Conservation (phyloP, 1,284 basidiomycete genomes). For the Phenoliferia sp. region DNA sequence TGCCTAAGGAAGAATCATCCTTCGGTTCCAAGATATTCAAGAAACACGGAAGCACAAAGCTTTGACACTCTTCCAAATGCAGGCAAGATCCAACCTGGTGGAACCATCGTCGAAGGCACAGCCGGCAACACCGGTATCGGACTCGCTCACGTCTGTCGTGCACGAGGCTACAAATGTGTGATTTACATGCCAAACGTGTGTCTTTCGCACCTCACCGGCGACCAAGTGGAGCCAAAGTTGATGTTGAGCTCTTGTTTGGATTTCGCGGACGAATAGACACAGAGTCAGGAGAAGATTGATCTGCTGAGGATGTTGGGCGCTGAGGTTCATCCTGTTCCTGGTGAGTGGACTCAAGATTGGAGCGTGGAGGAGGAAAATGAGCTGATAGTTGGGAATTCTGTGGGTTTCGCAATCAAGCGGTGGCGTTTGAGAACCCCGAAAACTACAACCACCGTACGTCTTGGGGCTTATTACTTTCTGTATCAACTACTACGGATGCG, state of each 20-base stretch:
- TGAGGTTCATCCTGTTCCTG: slow-evolving; percentile 87
- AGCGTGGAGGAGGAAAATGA: background rate
- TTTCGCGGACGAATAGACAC: slow-evolving; percentile 25
- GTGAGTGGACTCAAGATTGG: slow-evolving; percentile 33
- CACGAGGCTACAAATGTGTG: slow-evolving; percentile 93
- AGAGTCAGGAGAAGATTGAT: slow-evolving; percentile 98
- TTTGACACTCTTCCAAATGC: background rate
- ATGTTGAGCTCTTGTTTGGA: background rate
- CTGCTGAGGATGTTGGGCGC: slow-evolving; percentile 94
- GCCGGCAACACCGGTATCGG: slow-evolving; percentile 83
- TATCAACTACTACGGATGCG: background rate
- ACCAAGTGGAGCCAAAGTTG: too few relatives aligned
- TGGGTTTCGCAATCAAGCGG: slow-evolving; percentile 59
- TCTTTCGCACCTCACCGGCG: too few relatives aligned
- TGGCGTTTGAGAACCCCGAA: slow-evolving; percentile 88
- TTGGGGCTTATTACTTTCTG: too few relatives aligned
- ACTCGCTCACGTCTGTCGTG: slow-evolving; percentile 64
- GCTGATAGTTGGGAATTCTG: slow-evolving; percentile 1
- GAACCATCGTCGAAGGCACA: slow-evolving; percentile 95
- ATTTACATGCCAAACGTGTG: slow-evolving; percentile 95
- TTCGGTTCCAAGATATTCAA: too few relatives aligned
- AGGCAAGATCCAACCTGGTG: slow-evolving; percentile 76
- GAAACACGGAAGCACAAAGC: too few relatives aligned
- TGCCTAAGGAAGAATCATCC: too few relatives aligned
- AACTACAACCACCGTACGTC: slow-evolving; percentile 88